Conservation (phyloP, 2,329 filamentous ascomycete species). For the Chalaropsis ovoidea region DNA sequence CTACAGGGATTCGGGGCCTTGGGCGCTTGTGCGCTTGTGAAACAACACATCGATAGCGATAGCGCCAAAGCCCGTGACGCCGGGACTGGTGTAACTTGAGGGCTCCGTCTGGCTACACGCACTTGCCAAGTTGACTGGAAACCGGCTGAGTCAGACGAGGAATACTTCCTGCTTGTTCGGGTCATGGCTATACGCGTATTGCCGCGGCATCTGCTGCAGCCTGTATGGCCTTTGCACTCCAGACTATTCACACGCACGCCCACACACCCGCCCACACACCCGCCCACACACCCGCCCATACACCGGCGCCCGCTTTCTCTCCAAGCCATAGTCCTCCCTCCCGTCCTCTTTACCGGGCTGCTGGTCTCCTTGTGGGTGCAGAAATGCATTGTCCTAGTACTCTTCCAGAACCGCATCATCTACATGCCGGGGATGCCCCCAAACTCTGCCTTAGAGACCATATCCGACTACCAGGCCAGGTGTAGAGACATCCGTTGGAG, state of each 20-base stretch:
- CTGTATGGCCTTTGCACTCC: neutral
- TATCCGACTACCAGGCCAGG: slow-evolving; percentile 50
- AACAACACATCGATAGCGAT: neutral
- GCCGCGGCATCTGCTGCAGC: neutral
- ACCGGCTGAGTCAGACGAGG: neutral
- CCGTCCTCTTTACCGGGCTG: slow-evolving; percentile 55
- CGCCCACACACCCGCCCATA: neutral
- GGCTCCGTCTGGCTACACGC: neutral
- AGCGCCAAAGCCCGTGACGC: neutral
- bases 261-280: neutral
- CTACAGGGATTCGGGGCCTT: neutral
- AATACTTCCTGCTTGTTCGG: no score
- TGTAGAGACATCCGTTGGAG: slow-evolving; percentile 57
- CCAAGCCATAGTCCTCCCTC: slow-evolving; percentile 47
- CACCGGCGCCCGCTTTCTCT: neutral
- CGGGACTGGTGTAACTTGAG: neutral
- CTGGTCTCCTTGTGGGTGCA: slow-evolving; percentile 54
- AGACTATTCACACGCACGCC: no score
- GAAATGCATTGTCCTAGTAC: slow-evolving; percentile 62
- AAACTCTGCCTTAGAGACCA: slow-evolving; percentile 56
- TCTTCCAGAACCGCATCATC: slow-evolving; percentile 73
- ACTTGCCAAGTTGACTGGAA: neutral
- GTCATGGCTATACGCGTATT: neutral
- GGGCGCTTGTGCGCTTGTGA: neutral
- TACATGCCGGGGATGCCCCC: slow-evolving; percentile 70